These are phyloP conservation scores for Phytophthora kernoviae DNA, from an alignment of 352 stramenopile species.

Conservation along the genomic window DNA sequence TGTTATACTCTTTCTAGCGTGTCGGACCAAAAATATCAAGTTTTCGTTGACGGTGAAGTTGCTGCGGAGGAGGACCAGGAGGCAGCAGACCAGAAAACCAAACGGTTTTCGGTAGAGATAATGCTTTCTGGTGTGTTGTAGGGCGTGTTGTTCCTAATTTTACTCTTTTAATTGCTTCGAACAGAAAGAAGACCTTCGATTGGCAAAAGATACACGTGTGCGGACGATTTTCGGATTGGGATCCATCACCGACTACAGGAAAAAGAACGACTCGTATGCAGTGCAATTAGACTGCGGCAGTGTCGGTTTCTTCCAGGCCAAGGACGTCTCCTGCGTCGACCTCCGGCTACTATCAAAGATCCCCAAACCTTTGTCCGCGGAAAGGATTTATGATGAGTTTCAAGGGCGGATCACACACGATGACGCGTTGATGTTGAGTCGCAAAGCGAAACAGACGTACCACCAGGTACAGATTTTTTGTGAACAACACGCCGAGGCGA, in stretches of 20 bases:
- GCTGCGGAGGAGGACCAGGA: neutral
- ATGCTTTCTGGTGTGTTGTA: neutral
- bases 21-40: constrained; percentile 36
- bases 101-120: constrained; percentile 43
- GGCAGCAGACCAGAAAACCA: constrained; percentile 11
- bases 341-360: constrained; percentile 68
- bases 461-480: constrained; percentile 62
- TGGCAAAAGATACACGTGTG: constrained; percentile 32
- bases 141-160: too few relatives aligned
- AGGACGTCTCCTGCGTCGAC: constrained; percentile 67
- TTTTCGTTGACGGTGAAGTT: constrained; percentile 3
- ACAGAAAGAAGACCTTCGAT: constrained; percentile 35
- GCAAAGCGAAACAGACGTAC: constrained; percentile 61
- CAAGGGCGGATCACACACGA: constrained; percentile 66
- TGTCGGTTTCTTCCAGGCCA: constrained; percentile 41
- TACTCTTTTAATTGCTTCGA: too few relatives aligned
- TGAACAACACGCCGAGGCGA: constrained; percentile 69
- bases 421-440: constrained; percentile 57
- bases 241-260: constrained; percentile 26
- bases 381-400: constrained; percentile 71
- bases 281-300: constrained; percentile 40
- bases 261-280: constrained; percentile 38
- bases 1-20: constrained; percentile 19
- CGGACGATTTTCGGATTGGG: constrained; percentile 32
- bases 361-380: constrained; percentile 67